Base-by-base conservation (phyloP, 2,329 filamentous ascomycete species). In the Pseudogymnoascus sp. region DNA sequence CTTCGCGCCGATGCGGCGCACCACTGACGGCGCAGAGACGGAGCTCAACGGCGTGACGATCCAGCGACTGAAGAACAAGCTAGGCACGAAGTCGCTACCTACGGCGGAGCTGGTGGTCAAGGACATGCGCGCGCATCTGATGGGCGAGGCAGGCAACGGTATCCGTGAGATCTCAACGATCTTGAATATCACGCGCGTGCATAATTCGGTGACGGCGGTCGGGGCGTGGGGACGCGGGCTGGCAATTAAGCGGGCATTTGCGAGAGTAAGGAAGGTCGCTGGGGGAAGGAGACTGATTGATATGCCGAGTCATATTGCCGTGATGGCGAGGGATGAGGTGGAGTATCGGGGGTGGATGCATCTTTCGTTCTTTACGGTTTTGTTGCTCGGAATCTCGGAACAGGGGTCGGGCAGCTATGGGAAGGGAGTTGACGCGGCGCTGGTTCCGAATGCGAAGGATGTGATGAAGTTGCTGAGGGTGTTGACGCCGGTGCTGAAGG, bases 91-190 rank as follows among this genome's bases (percentile, higher is more conserved):
- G 56, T 79, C 85, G 0, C 76, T 92, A 0, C 88, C 89, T 0
- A 91, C 89, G 0, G 89, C 88, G 0, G 88, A 92, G 72, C 79
- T 92, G 0, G 86, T 87, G 65, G 78, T 89, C 2, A 76, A 79
- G 14, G 79, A 77, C n/a, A 84, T 84, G 78, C 81, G 86, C 1
- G 86, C 77, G 3, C 86, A 86, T 78, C 77, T 91, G 5, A 75
- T 92, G 28, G 89, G 89, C 5, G 75, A 80, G 3, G 80, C 88
- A 66, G 88, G 88, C 1, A 75, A 82, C 42, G 89, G 89, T 1
- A 80, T 90, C 31, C 81, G 83, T 23, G 86, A 89, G 68, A 89
- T 92, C 64, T 80, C 82, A 40, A 84, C 84, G 1, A 77, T 92
- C 12, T 77, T 92, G 6, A 90, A 85, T 64, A 83, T 91, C 66